These are phyloP conservation scores for Globisporangium spinosum DNA, from an alignment of 352 stramenopile species.

Conservation along the genomic window DNA sequence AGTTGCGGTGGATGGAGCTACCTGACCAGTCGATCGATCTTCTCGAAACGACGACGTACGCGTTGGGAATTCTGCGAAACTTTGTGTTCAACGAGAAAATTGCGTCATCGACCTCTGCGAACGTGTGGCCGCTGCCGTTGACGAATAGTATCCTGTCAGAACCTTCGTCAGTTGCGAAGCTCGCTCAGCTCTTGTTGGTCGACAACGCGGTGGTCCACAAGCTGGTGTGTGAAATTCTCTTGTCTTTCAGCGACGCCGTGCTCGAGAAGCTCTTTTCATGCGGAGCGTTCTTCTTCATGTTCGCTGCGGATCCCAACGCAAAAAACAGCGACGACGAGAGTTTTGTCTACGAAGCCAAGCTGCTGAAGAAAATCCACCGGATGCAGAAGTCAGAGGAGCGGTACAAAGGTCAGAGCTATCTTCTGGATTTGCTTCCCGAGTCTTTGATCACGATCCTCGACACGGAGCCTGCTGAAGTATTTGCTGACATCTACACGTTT, in stretches of 20 bases:
- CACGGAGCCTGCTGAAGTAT: slow-evolving; percentile 49
- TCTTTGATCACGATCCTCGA: slow-evolving; percentile 69
- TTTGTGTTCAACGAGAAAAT: slow-evolving; percentile 57
- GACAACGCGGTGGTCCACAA: slow-evolving; percentile 44
- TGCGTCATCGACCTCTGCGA: slow-evolving; percentile 21
- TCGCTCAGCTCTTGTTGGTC: slow-evolving; percentile 69
- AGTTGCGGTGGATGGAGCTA: slow-evolving; percentile 81
- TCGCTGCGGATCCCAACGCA: slow-evolving; percentile 31
- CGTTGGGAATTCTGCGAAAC: slow-evolving; percentile 58
- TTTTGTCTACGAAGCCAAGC: slow-evolving; percentile 54
- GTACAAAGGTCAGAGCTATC: slow-evolving; percentile 50
- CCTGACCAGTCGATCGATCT: slow-evolving; percentile 59
- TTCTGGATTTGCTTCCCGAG: slow-evolving; percentile 70
- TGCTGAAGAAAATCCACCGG: slow-evolving; percentile 68
- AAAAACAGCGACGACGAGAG: slow-evolving; percentile 23
- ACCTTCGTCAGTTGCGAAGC: slow-evolving; percentile 36
- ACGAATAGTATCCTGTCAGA: slow-evolving; percentile 56
- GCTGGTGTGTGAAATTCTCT: slow-evolving; percentile 61
- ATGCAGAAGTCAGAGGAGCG: slow-evolving; percentile 49
- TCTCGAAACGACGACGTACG: slow-evolving; percentile 34
- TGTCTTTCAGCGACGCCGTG: slow-evolving; percentile 41
- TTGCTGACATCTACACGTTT: slow-evolving; percentile 62
- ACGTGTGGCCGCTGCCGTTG: slow-evolving; percentile 50
- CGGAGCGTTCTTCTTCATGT: slow-evolving; percentile 76
- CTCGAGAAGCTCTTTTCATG: slow-evolving; percentile 53